Conservation (phyloP, 164 flowering plant genomes). For the Magnolia kwangsiensis region DNA sequence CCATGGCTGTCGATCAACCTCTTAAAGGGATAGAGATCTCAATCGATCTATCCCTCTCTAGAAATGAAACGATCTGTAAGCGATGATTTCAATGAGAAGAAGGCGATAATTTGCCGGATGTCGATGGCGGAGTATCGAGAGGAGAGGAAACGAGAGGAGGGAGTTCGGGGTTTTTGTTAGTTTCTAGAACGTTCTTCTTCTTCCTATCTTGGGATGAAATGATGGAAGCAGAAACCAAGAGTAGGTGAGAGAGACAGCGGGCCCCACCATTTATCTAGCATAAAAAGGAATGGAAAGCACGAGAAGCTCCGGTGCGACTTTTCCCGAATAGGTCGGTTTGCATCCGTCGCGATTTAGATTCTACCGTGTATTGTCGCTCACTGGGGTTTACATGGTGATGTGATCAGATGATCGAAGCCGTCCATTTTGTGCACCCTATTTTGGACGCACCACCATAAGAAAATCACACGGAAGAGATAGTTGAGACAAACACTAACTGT, state of each 20-base stretch:
- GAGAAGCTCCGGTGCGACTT: slow-evolving; percentile 26
- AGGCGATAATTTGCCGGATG: no score
- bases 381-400: not conserved
- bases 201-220: no score
- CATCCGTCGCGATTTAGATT: not conserved
- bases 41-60: not conserved
- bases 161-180: not conserved
- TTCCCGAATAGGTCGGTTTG: slow-evolving; percentile 27
- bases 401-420: not conserved
- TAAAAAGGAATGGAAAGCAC: slow-evolving; percentile 22
- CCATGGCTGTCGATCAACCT: slow-evolving; percentile 15
- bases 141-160: not conserved
- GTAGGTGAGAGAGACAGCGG: not conserved
- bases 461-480: no score
- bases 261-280: slow-evolving; percentile 1
- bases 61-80: not conserved
- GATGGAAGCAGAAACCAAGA: not conserved
- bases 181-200: not conserved
- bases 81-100: not conserved
- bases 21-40: not conserved
- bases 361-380: no score
- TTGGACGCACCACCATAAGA: no score
- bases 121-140: no score
- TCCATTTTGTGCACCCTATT: not conserved
- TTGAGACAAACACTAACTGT: no score